Conservation (phyloP, 2,329 filamentous ascomycete genomes). For the Aspergillus japonicus region DNA sequence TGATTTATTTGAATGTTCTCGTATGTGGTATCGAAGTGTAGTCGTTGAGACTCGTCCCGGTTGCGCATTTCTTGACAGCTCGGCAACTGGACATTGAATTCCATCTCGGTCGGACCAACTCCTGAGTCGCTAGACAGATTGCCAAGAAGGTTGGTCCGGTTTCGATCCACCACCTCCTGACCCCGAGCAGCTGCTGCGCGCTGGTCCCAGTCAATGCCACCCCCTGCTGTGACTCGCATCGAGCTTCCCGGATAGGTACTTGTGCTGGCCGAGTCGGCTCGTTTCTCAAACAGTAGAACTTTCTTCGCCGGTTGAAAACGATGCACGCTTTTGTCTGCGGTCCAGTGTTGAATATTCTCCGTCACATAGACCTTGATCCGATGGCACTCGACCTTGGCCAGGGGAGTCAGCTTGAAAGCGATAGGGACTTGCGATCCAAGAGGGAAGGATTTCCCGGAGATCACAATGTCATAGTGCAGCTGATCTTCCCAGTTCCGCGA, state of each 20-base stretch:
- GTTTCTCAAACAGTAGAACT: conserved; percentile 83
- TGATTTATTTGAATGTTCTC: conserved; percentile 92
- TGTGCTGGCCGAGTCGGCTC: conserved; percentile 72
- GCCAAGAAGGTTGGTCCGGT: conserved; percentile 71
- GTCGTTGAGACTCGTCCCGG: conserved; percentile 62
- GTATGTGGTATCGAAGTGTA: conserved; percentile 91
- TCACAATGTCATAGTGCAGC: conserved; percentile 91
- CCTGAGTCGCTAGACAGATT: conserved; percentile 74
- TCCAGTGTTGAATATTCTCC: conserved; percentile 89
- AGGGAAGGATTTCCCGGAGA: conserved; percentile 92
- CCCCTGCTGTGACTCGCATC: conserved; percentile 73
- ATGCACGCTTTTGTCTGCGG: conserved; percentile 78
- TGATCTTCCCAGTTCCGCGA: conserved; percentile 94
- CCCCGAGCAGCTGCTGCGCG: conserved; percentile 57
- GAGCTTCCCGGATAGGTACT: conserved; percentile 73
- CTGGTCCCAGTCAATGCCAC: conserved; percentile 69
- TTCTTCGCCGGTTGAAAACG: conserved; percentile 81
- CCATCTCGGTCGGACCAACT: conserved; percentile 87
- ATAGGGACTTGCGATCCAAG: conserved; percentile 86
- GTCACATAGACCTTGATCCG: conserved; percentile 89
- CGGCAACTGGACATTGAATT: conserved; percentile 88
- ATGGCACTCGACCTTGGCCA: conserved; percentile 91
- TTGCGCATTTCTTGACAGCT: conserved; percentile 81
- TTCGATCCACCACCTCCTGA: conserved; percentile 53
- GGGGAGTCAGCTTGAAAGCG: conserved; percentile 86